Percentiles rank a stretch among this genome's conserved stretches.
Evolutionary conservation across 805 yeast genomes (phyloP).

Genomic region (Ogataea neopini): DNA sequence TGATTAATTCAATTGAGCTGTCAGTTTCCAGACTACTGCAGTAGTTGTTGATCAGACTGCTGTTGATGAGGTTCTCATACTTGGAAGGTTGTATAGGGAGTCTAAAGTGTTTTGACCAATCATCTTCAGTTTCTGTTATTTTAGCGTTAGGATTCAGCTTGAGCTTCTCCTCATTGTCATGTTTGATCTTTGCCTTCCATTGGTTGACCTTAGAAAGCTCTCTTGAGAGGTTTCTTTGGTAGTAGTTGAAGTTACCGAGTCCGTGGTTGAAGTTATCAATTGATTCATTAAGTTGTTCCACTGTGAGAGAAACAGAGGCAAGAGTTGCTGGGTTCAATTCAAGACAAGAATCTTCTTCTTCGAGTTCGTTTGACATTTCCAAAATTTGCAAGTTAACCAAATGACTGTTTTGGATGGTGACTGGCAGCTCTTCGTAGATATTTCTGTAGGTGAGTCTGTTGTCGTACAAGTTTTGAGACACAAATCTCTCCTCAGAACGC

Average conservation of each 20-base stretch:
- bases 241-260: constrained; percentile 77
- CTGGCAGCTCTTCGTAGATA: constrained; percentile 70
- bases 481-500: constrained; percentile 58
- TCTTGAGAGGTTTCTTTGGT: constrained; percentile 72
- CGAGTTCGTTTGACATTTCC: constrained; percentile 21
- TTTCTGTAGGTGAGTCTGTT: constrained; percentile 63
- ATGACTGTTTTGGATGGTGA: constrained; percentile 65
- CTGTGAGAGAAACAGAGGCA: constrained; percentile 43
- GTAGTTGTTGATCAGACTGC: constrained; percentile 67
- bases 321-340: constrained; percentile 43
- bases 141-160: constrained; percentile 53
- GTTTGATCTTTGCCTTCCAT: constrained; percentile 71
- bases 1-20: constrained; percentile 65
- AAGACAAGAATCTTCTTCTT: constrained; percentile 29
- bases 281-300: constrained; percentile 65
- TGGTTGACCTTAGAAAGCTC: constrained; percentile 69
- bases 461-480: constrained; percentile 60
- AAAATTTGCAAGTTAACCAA: constrained; percentile 46
- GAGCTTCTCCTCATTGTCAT: constrained; percentile 62
- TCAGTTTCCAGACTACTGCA: constrained; percentile 71
- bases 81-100: constrained; percentile 76
- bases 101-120: constrained; percentile 63
- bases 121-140: constrained; percentile 52
- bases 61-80: constrained; percentile 66
- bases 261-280: constrained; percentile 77